Evolutionary conservation across 352 stramenopile species (phyloP).

Genomic region (Pythium insidiosum): DNA sequence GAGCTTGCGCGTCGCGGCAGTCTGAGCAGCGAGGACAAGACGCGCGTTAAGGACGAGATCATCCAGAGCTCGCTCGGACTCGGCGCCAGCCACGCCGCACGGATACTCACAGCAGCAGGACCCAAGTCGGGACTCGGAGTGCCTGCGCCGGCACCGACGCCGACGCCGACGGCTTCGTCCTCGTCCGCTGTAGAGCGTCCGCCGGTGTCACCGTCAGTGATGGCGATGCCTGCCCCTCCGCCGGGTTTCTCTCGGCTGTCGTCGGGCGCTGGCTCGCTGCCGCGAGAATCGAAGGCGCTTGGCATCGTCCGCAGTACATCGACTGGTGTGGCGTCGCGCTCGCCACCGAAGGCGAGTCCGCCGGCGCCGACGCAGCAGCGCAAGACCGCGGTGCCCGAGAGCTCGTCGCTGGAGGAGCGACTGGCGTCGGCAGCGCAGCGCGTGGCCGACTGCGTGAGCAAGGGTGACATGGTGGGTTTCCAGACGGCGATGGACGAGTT

Average conservation of each 20-base stretch:
- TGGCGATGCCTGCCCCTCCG: conserved; percentile 19
- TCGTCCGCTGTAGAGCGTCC: conserved; percentile 28
- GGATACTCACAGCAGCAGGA: conserved; percentile 45
- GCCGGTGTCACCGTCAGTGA: conserved; percentile 7
- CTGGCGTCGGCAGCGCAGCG: conserved; percentile 54
- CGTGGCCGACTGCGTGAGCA: conserved; percentile 67
- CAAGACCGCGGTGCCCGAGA: not conserved
- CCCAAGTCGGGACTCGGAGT: conserved; percentile 9
- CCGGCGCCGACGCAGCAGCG: conserved; percentile 15
- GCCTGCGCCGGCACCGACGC: conserved; percentile 19
- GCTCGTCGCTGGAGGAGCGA: conserved; percentile 60
- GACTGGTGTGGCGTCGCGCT: conserved; percentile 20
- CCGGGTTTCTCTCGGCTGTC: conserved; percentile 39
- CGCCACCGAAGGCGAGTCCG: conserved; percentile 21
- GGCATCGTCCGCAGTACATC: conserved; percentile 47
- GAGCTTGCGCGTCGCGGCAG: conserved; percentile 70
- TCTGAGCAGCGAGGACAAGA: conserved; percentile 80
- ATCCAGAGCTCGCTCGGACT: conserved; percentile 81
- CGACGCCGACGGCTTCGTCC: too few relatives aligned
- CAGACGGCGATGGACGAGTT: conserved; percentile 76
- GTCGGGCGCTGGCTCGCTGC: too few relatives aligned
- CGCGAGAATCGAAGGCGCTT: too few relatives aligned
- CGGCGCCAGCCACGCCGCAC: conserved; percentile 46
- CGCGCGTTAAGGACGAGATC: conserved; percentile 78
- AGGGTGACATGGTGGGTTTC: conserved; percentile 76